phyloP scores from a whole-genome alignment of 139 green algal species.

The Pycnococcus provasolii region DNA sequence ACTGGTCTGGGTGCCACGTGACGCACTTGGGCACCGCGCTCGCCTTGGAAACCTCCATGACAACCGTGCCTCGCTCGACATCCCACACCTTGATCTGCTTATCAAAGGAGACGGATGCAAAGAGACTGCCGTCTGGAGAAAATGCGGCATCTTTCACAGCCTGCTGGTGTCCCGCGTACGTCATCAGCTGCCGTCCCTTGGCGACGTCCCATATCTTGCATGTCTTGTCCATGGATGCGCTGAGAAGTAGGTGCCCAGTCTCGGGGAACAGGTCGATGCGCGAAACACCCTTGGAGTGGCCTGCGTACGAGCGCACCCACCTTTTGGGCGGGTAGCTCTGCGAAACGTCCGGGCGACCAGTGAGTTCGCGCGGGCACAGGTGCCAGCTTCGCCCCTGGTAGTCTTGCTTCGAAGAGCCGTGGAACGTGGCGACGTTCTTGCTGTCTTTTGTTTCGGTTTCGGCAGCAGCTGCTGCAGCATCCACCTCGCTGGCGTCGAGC shows the following conservation, averaged over 20 bases:
- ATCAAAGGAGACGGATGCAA: conserved; percentile 77
- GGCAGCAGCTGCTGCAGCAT: too few species aligned
- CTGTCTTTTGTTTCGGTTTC: too few species aligned
- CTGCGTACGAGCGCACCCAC: conserved; percentile 77
- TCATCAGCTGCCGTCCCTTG: conserved; percentile 77
- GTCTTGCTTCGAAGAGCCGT: conserved; percentile 33
- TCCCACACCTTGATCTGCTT: conserved; percentile 89
- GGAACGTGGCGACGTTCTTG: too few species aligned
- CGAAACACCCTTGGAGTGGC: conserved; percentile 85
- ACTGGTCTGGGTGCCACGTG: conserved; percentile 81
- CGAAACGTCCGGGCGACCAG: conserved; percentile 39
- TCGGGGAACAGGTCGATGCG: conserved; percentile 86
- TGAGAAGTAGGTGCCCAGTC: conserved; percentile 85
- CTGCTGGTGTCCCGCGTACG: conserved; percentile 84
- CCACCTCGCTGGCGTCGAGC: too few species aligned
- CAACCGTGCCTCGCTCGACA: conserved; percentile 81
- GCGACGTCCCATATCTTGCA: conserved; percentile 97
- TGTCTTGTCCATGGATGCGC: conserved; percentile 78
- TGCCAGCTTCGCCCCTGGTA: conserved; percentile 68
- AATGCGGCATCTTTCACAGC: conserved; percentile 88
- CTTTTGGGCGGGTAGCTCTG: conserved; percentile 84
- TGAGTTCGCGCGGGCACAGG: conserved; percentile 46
- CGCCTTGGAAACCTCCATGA: conserved; percentile 36
- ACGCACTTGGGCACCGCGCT: conserved; percentile 58
- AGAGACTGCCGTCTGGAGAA: conserved; percentile 70